Percentiles rank a stretch among this genome's conserved stretches.
Evolutionary conservation across 1,284 basidiomycete species (phyloP).

Genomic region (Apiotrichum brassicae): DNA sequence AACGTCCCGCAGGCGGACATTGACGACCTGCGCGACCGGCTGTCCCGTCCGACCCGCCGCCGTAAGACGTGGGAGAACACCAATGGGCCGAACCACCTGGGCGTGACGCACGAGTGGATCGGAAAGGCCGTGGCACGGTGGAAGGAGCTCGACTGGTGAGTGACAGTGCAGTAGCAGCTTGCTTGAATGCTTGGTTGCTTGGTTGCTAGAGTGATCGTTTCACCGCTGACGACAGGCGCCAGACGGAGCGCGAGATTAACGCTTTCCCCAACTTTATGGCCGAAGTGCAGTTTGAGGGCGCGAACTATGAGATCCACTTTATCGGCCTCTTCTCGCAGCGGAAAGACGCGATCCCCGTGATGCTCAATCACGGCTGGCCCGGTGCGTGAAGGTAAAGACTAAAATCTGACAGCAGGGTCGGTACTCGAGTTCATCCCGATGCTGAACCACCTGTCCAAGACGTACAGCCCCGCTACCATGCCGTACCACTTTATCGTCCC

Average conservation of each 20-base stretch:
- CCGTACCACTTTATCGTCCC: constrained; percentile 34
- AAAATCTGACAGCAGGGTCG: constrained; percentile 17
- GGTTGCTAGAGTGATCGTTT: no score
- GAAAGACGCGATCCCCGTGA: constrained; percentile 33
- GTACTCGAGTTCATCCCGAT: constrained; percentile 40
- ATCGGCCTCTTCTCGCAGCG: constrained; percentile 30
- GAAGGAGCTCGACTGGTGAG: constrained; percentile 29
- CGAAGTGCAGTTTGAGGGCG: constrained; percentile 11
- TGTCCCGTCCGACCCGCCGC: constrained; percentile 20
- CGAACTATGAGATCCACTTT: constrained; percentile 33
- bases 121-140: constrained; percentile 20
- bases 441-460: constrained; percentile 22
- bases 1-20: constrained; percentile 28
- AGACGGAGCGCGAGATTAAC: constrained; percentile 26
- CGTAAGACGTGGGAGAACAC: constrained; percentile 38
- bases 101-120: constrained; percentile 25
- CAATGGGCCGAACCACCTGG: constrained; percentile 16
- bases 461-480: constrained; percentile 26
- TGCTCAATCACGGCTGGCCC: constrained; percentile 46
- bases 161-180: neutral
- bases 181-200: no score
- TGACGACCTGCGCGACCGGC: constrained; percentile 27
- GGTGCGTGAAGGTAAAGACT: neutral
- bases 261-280: constrained; percentile 26
- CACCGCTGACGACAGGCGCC: constrained; percentile 23